phyloP scores from a whole-genome alignment of 2,329 filamentous ascomycete species.

The Paecilomyces variotii region DNA sequence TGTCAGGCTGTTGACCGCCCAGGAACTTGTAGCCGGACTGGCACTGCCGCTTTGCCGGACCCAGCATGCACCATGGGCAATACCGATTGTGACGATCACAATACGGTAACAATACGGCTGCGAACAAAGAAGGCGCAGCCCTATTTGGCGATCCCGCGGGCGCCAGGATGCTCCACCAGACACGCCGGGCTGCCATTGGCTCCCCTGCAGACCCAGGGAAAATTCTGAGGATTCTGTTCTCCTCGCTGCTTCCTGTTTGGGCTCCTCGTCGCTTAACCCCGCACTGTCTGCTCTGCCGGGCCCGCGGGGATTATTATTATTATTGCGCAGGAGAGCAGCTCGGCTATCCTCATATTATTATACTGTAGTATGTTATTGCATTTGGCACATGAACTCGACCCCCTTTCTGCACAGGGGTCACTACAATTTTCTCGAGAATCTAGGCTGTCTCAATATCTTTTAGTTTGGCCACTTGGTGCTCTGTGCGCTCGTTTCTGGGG shows the following conservation, averaged over 20 bases:
- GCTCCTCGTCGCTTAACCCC: not conserved
- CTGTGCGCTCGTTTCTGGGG: slow-evolving; percentile 11
- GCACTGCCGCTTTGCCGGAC: not conserved
- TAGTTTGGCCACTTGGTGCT: slow-evolving; percentile 13
- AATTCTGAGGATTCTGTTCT: slow-evolving; percentile 2
- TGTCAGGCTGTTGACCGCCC: slow-evolving; percentile 5
- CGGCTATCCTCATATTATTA: too few species aligned
- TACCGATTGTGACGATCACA: slow-evolving; percentile 11
- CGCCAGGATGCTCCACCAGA: slow-evolving; percentile 5
- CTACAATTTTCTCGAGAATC: not conserved
- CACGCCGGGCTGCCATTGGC: not conserved
- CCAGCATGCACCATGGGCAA: slow-evolving; percentile 9
- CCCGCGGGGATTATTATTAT: not conserved
- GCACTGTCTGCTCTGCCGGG: not conserved
- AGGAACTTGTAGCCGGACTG: not conserved
- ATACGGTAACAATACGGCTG: slow-evolving; percentile 12
- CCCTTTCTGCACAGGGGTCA: too few species aligned
- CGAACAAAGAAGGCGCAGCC: slow-evolving; percentile 3
- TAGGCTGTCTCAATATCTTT: not conserved
- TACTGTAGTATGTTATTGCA: too few species aligned
- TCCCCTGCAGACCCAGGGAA: not conserved
- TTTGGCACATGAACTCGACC: not conserved
- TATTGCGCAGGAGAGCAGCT: not conserved
- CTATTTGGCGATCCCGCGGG: slow-evolving; percentile 20
- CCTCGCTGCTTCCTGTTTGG: slow-evolving; percentile 1